Conservation (phyloP, 2,329 filamentous ascomycete species). For the Cadophora sp. region DNA sequence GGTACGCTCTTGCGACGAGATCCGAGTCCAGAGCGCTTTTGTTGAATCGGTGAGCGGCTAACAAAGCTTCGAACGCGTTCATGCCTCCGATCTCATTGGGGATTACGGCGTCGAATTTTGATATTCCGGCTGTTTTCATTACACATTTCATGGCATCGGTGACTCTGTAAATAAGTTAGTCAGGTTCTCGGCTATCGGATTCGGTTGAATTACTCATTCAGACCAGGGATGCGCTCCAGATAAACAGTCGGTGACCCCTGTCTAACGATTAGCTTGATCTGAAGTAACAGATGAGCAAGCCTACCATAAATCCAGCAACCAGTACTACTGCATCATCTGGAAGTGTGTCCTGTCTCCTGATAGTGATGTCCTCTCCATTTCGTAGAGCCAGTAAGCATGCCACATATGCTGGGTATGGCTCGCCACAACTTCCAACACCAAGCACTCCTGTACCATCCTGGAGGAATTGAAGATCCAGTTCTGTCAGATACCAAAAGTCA, state of each 20-base stretch:
- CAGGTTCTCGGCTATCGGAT: neutral
- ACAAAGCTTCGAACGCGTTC: constrained; percentile 54
- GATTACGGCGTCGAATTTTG: constrained; percentile 58
- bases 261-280: neutral
- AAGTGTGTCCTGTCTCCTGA: constrained; percentile 41
- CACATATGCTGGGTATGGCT: constrained; percentile 54
- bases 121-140: constrained; percentile 34
- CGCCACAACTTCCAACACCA: constrained; percentile 65
- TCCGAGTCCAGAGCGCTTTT: constrained; percentile 42
- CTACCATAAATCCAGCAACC: constrained; percentile 42
- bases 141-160: constrained; percentile 41
- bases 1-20: constrained; percentile 44
- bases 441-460: constrained; percentile 66
- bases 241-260: constrained; percentile 44
- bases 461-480: constrained; percentile 64
- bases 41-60: constrained; percentile 39
- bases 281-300: neutral
- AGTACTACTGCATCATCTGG: constrained; percentile 41
- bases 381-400: constrained; percentile 47
- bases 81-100: constrained; percentile 71
- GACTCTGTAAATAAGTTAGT: constrained; percentile 35
- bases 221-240: constrained; percentile 42
- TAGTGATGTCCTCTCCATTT: constrained; percentile 38
- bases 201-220: constrained; percentile 37
- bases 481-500: constrained; percentile 63